A percentile compares a stretch with the other conserved stretches of the same genome.
Conservation (phyloP, 23 red algal species). For the Chondrus crispus region DNA sequence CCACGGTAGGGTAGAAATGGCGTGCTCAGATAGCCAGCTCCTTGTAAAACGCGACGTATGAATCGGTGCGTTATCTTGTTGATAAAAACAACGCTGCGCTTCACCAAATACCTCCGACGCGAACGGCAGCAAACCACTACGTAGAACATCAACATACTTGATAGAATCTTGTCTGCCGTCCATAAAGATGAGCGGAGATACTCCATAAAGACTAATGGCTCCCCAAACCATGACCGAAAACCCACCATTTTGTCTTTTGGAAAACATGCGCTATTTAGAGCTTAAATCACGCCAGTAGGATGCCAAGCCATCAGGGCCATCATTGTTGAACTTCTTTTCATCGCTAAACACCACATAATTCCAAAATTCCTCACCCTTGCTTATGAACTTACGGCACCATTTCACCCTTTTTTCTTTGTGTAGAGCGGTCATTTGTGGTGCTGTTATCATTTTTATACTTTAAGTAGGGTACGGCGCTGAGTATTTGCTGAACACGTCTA, state of each 20-base stretch:
- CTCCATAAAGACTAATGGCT: not conserved
- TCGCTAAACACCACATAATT: not conserved
- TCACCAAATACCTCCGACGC: not conserved
- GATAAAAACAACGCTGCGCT: not conserved
- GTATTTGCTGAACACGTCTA: not conserved
- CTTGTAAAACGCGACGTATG: not conserved
- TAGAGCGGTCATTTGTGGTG: too few species aligned
- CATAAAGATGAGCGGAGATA: not conserved
- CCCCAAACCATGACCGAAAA: slow-evolving; percentile 4
- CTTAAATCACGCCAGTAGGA: not conserved
- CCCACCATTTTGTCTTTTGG: not conserved
- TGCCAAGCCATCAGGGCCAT: not conserved
- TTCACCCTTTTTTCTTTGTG: not conserved
- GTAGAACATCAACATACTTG: not conserved
- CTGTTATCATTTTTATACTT: not conserved
- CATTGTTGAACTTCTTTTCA: slow-evolving; percentile 6
- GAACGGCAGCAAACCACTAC: not conserved
- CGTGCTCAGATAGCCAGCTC: not conserved
- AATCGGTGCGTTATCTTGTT: not conserved
- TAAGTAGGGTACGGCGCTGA: not conserved
- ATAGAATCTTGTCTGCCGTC: not conserved
- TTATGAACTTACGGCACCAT: not conserved
- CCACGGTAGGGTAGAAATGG: not conserved
- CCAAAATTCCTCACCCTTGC: not conserved
- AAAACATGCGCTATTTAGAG: not conserved